Conservation (phyloP, 2,329 filamentous ascomycete genomes). For the Hymenoscyphus scutula region DNA sequence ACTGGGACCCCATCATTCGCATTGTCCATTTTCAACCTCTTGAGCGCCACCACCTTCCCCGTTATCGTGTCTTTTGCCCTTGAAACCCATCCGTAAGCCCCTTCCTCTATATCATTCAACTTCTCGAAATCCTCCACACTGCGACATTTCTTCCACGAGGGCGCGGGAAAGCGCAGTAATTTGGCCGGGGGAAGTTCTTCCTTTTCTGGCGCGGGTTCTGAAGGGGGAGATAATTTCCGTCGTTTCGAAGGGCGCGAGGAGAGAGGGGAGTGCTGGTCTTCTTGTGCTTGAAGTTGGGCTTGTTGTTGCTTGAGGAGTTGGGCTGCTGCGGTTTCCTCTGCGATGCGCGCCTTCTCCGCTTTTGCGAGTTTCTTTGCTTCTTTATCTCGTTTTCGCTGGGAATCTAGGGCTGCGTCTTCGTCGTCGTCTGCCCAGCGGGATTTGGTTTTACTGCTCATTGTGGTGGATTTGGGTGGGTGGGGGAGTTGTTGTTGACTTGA, state of each 20-base stretch:
- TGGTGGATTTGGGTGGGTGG: constrained; percentile 3
- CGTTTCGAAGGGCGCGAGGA: constrained; percentile 59
- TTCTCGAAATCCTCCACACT: constrained; percentile 87
- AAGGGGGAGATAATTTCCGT: constrained; percentile 47
- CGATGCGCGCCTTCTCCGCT: constrained; percentile 72
- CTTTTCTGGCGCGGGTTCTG: constrained; percentile 23
- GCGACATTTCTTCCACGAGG: constrained; percentile 66
- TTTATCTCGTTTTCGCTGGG: constrained; percentile 74
- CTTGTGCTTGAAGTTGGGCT: constrained; percentile 38
- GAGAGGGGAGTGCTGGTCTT: constrained; percentile 34
- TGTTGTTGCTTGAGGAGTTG: constrained; percentile 35
- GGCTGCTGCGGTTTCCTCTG: constrained; percentile 48
- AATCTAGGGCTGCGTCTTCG: constrained; percentile 73
- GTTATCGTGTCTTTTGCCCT: constrained; percentile 72
- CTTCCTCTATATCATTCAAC: constrained; percentile 96
- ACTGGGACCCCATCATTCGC: constrained; percentile 75
- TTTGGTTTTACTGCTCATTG: constrained; percentile 33
- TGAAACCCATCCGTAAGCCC: constrained; percentile 92
- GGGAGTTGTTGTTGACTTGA: constrained; percentile 12
- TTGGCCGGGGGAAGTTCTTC: constrained; percentile 45
- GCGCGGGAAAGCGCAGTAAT: constrained; percentile 69
- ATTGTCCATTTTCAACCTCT: constrained; percentile 86
- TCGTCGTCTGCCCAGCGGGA: constrained; percentile 89
- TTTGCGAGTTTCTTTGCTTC: constrained; percentile 86
- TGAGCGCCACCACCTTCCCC: constrained; percentile 82